These are phyloP conservation scores for Melianthus villosus DNA, from an alignment of 441 rosid genomes.

Conservation along the genomic window DNA sequence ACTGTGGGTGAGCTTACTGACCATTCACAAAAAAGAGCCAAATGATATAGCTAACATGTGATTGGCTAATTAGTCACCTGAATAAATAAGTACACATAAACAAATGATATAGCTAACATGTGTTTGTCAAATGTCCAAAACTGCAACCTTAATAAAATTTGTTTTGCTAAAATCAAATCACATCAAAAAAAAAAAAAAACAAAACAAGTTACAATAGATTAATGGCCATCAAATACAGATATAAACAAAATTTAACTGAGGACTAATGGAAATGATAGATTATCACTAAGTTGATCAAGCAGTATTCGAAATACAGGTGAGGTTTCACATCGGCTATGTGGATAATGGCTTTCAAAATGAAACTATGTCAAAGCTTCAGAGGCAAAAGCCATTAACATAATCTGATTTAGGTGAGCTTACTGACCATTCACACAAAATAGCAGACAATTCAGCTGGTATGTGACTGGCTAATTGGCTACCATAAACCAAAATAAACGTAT, in stretches of 20 bases:
- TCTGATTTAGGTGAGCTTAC: constrained; percentile 6
- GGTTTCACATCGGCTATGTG: not conserved
- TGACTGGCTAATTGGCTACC: constrained; percentile 14
- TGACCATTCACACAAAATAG: constrained; percentile 12
- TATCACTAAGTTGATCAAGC: too few species aligned
- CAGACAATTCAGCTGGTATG: constrained; percentile 2
- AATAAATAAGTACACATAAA: too few species aligned
- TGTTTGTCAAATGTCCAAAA: too few species aligned
- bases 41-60: constrained; percentile 2
- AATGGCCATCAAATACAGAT: too few species aligned
- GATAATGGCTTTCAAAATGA: not conserved
- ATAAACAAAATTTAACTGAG: too few species aligned
- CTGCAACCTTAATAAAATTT: too few species aligned
- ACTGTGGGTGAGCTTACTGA: constrained; percentile 13
- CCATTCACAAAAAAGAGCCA: constrained; percentile 9
- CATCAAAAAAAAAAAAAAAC: too few species aligned
- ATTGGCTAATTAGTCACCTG: constrained; percentile 8
- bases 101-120: too few species aligned
- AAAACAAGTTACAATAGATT: too few species aligned
- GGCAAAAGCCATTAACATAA: not conserved
- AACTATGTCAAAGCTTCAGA: not conserved
- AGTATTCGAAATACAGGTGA: not conserved
- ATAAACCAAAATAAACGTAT: not conserved
- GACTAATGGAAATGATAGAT: too few species aligned
- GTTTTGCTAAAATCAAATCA: not conserved